These are phyloP conservation scores for Cyclostephanos tholiformis DNA, from an alignment of 108 stramenopile species.

Conservation along the genomic window DNA sequence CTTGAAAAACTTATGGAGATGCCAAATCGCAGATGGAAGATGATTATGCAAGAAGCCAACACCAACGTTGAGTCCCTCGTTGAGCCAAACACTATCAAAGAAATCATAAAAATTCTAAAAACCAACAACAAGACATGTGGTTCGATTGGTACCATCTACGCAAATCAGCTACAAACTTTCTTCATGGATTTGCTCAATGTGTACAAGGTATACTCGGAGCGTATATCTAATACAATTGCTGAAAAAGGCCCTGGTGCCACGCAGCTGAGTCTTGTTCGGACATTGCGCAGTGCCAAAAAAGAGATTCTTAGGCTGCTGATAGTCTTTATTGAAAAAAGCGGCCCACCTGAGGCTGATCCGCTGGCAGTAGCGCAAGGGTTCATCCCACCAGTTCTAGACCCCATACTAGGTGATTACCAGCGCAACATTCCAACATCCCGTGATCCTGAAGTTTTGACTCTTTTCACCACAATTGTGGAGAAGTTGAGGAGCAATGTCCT, in stretches of 20 bases:
- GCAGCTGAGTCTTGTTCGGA: constrained; percentile 85
- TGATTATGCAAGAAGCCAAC: constrained; percentile 88
- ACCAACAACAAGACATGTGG: constrained; percentile 92
- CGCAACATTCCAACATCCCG: constrained; percentile 92
- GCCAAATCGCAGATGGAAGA: constrained; percentile 89
- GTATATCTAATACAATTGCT: constrained; percentile 90
- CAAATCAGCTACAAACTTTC: constrained; percentile 92
- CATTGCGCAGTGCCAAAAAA: constrained; percentile 96
- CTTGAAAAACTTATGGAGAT: constrained; percentile 91
- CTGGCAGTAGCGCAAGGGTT: constrained; percentile 89
- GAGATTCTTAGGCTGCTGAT: constrained; percentile 93
- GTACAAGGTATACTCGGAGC: constrained; percentile 95
- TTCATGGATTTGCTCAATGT: constrained; percentile 98
- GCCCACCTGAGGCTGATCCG: constrained; percentile 93
- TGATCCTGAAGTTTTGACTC: constrained; percentile 93
- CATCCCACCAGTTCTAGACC: constrained; percentile 96
- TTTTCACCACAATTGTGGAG: constrained; percentile 92
- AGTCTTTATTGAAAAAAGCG: constrained; percentile 92
- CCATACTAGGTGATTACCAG: constrained; percentile 94
- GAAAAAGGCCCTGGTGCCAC: constrained; percentile 91
- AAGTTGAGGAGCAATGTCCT: constrained; percentile 87
- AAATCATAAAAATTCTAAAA: constrained; percentile 96
- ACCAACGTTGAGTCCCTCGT: constrained; percentile 80
- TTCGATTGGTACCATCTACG: constrained; percentile 91
- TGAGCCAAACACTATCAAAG: constrained; percentile 88